Evolutionary conservation across 1,284 basidiomycete species (phyloP), one percentile per base, ranked within the genome.

Genomic region (Gomphus bonarii): DNA sequence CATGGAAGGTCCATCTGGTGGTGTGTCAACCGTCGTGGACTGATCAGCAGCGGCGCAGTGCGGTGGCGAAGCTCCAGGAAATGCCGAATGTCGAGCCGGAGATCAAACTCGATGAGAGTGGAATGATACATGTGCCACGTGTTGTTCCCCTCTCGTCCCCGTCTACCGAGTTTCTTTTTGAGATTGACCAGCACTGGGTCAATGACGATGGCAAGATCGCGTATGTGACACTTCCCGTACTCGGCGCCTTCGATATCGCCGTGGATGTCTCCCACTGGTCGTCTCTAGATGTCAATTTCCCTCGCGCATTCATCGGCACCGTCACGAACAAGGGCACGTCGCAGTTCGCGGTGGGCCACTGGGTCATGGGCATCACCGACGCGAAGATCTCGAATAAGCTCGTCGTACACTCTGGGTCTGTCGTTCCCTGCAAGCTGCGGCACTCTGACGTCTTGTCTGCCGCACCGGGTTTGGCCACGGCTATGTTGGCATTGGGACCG

Each of bases 21-120:
- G 36, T 61, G 5, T 65, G 65, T 55, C 31, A 60, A 18, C 25
- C 54, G 3, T 47, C 51, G 16, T 60, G 60, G 61, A 46, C 52
- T 33, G 11, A 33, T 5, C 20, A 20, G 10, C 59, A 61, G 44
- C 38, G 58, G 9, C 35, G 44, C 1, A 57, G 33, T 46, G 54
- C 61, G 11, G 31, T 56, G 2, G 43, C 28, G 30, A 44, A 57
- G 33, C 54, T 63, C 12, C 35, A 56, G 10, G 55, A 56, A 10
- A 40, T 60, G 22, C 42, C 51, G 20, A 57, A 56, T 49, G 47
- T 60, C 42, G 62, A 63, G 33, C 40, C 62, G 16, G 62, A 63
- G 30, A 49, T 63, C 7, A 28, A 54, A 18, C 58, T 63, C 10
- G 57, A 63, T 28, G 42, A 28, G 7, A 11, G 48, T 7, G 62